Percentiles rank a stretch among this genome's conserved stretches.
phyloP scores from a whole-genome alignment of 2,329 filamentous ascomycete genomes.

The Macrophomina pseudophaseolina region DNA sequence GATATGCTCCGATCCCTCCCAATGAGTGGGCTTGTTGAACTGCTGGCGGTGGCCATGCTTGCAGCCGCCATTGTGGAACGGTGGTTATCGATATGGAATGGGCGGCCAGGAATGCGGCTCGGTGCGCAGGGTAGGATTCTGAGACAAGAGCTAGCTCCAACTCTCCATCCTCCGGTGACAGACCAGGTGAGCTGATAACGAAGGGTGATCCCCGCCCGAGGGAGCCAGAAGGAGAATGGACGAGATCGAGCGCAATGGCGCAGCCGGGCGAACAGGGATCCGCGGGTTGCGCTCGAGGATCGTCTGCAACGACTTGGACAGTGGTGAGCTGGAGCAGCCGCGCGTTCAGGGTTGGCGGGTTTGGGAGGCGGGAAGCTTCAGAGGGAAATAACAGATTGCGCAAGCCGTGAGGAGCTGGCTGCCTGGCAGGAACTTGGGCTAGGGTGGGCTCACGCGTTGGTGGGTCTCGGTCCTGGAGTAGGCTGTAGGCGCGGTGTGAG shows the following conservation, averaged over 20 bases:
- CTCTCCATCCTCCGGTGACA: conserved; percentile 22
- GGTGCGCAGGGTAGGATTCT: conserved; percentile 16
- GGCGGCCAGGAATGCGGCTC: conserved; percentile 22
- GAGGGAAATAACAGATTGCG: conserved; percentile 22
- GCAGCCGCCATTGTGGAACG: conserved; percentile 22
- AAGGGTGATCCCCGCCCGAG: conserved; percentile 15
- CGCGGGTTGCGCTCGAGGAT: conserved; percentile 6
- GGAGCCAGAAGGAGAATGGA: not conserved
- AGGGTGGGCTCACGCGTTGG: conserved; percentile 20
- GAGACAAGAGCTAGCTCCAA: conserved; percentile 23
- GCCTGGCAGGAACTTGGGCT: conserved; percentile 9
- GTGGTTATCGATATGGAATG: conserved; percentile 26
- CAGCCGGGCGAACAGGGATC: conserved; percentile 10
- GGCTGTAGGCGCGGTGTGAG: not conserved
- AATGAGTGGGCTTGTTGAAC: conserved; percentile 10
- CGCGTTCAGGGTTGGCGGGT: conserved; percentile 14
- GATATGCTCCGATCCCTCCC: conserved; percentile 25
- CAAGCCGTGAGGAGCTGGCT: conserved; percentile 13
- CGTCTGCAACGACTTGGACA: conserved; percentile 1
- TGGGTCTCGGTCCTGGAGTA: conserved; percentile 13
- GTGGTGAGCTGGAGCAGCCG: conserved; percentile 1
- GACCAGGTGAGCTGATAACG: conserved; percentile 13
- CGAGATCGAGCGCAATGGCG: conserved; percentile 1
- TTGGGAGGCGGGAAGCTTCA: not conserved
- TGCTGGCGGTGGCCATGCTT: conserved; percentile 22